A percentile compares a stretch with the other conserved stretches of the same genome.
Evolutionary conservation across 345 rosid species (phyloP).

Genomic region (Excoecaria cochinchinensis): DNA sequence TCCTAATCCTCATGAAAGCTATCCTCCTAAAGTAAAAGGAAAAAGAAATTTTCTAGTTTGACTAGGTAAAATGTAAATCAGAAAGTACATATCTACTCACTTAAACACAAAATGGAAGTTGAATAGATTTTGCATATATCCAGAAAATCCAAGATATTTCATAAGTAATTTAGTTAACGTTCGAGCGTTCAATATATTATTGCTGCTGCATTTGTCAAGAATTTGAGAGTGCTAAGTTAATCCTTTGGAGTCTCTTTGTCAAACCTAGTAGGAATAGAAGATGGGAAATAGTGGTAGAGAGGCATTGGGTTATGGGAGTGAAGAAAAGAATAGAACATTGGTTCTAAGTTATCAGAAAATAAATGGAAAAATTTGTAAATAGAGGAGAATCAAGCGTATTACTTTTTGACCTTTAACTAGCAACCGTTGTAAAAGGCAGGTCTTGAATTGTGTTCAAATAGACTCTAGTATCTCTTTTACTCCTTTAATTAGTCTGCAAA

Average conservation of each 20-base stretch:
- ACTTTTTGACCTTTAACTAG: background rate
- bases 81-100: background rate
- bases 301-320: background rate
- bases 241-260: background rate
- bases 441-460: background rate
- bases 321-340: background rate
- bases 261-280: background rate
- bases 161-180: no score
- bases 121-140: background rate
- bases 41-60: background rate
- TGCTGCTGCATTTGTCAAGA: background rate
- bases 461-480: background rate
- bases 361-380: no score
- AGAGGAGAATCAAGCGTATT: background rate
- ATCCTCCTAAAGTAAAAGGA: background rate
- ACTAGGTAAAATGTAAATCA: background rate
- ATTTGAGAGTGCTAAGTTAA: background rate
- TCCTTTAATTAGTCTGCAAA: background rate
- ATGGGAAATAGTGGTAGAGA: background rate
- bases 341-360: background rate
- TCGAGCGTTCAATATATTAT: no score
- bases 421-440: background rate
- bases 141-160: background rate
- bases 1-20: background rate
- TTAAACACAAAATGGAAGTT: background rate